Conservation (phyloP, 192 early-diverging fungal species). For the Phlyctochytrium bullatum region DNA sequence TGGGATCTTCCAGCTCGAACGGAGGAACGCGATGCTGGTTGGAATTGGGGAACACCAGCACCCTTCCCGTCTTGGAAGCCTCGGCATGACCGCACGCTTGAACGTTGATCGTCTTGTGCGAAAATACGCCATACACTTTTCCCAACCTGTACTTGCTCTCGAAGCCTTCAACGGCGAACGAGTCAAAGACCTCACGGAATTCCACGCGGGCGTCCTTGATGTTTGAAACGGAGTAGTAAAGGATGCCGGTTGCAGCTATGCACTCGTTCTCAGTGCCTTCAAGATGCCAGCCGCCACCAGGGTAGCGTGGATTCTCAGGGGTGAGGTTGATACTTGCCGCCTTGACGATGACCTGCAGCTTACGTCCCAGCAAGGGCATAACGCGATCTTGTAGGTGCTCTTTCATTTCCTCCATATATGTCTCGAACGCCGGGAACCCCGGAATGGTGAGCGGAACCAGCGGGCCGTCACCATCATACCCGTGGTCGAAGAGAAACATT, state of each 20-base stretch:
- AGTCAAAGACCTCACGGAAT: conserved; percentile 45
- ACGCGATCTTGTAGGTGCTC: no score
- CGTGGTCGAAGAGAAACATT: no score
- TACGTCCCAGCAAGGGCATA: conserved; percentile 31
- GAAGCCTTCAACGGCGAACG: conserved; percentile 11
- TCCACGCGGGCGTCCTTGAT: conserved; percentile 55
- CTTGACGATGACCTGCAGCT: conserved; percentile 68
- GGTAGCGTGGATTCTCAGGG: conserved; percentile 58
- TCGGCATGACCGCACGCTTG: neutral
- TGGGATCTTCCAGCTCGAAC: conserved; percentile 59
- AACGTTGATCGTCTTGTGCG: neutral
- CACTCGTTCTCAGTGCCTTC: conserved; percentile 65
- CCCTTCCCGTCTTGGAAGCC: conserved; percentile 46
- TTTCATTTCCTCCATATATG: neutral
- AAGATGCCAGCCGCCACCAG: conserved; percentile 65
- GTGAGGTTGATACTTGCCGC: conserved; percentile 66
- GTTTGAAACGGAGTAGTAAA: conserved; percentile 71
- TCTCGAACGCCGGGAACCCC: no score
- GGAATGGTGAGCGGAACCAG: no score
- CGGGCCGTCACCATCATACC: no score
- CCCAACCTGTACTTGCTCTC: conserved; percentile 19
- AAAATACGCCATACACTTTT: neutral
- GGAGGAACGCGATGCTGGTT: conserved; percentile 67
- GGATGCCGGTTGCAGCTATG: conserved; percentile 70
- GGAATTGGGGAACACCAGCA: conserved; percentile 69